Evolutionary conservation across 106 monocot genomes (phyloP), one percentile per base, ranked within the genome.

Genomic region (Vanilla planifolia): DNA sequence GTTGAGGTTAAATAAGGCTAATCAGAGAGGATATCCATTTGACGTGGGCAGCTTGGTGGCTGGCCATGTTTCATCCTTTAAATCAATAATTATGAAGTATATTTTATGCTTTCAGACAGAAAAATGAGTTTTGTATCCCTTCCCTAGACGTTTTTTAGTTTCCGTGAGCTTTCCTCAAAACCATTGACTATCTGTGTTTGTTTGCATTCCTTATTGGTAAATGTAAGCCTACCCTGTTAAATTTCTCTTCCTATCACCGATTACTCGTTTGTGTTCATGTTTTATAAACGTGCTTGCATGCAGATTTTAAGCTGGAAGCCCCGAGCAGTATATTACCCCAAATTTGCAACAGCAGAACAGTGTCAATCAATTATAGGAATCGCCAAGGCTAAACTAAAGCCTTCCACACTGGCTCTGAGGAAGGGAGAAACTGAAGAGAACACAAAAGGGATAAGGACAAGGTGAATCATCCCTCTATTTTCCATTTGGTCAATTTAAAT

Each of bases 251-350:
- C 20, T 8, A 3, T 57, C 35, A 11, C 20, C 8, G 21, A 4
- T 57, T 53, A 9, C 19, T 57, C 35, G 8, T 35, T 33, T 0
- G 33, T 35, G 5, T 57, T 36, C 0, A 20, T 57, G n/a, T 35
- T 19, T 21, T 35, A 20, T 57, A 6, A 16, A 22, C 57, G 21
- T 75, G 33, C 21, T 71, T 71, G 64, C 14, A 28, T 51, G 64
- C 68, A 90, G 95, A 72, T 96, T 71, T 75, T 96, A 78, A 96
- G 90, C 67, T 84, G 90, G 95, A 84, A 84, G 60, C 95, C 95
- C 33, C 80, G 95, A 43, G 95, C 95, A 46, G 26, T 96, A n/a
- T 91, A 96, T 61, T 96, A 84, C 73, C 90, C 95, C 46, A 74
- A 84, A 28, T 96, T 96, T 79, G 90, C 90, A 33, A 78, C 73